These are phyloP conservation scores for Populus davidiana DNA, from an alignment of 345 rosid species.

Conservation along the genomic window DNA sequence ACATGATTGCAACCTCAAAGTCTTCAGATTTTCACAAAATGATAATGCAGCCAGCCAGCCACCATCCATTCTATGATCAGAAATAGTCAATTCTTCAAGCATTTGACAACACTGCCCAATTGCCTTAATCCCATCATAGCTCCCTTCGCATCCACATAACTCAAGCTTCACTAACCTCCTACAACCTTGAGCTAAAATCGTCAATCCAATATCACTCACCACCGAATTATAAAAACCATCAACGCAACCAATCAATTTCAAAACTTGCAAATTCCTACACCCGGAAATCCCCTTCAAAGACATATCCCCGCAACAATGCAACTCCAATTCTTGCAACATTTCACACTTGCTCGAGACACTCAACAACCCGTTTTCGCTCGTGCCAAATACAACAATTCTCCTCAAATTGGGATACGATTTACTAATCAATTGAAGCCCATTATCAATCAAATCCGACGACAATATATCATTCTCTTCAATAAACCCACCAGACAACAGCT, in stretches of 20 bases:
- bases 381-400: conserved; percentile 56
- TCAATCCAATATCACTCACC: conserved; percentile 88
- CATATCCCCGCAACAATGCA: conserved; percentile 66
- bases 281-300: conserved; percentile 75
- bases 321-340: conserved; percentile 76
- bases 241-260: conserved; percentile 64
- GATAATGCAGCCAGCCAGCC: conserved; percentile 88
- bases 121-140: conserved; percentile 90
- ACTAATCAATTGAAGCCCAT: conserved; percentile 53
- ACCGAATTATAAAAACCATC: conserved; percentile 58
- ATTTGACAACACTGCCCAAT: conserved; percentile 91
- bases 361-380: conserved; percentile 72
- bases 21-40: conserved; percentile 86
- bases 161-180: conserved; percentile 87
- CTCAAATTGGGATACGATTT: conserved; percentile 63
- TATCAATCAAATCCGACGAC: conserved; percentile 42
- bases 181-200: conserved; percentile 89
- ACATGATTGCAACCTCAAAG: conserved; percentile 68
- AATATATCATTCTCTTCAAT: conserved; percentile 26
- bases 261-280: conserved; percentile 75
- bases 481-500: conserved; percentile 32
- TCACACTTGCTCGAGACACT: conserved; percentile 59
- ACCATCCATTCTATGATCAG: conserved; percentile 84
- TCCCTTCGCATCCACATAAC: conserved; percentile 82
- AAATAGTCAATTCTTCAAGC: conserved; percentile 82